Evolutionary conservation across 805 yeast species (phyloP).

Genomic region (Clavispora carvajalis): DNA sequence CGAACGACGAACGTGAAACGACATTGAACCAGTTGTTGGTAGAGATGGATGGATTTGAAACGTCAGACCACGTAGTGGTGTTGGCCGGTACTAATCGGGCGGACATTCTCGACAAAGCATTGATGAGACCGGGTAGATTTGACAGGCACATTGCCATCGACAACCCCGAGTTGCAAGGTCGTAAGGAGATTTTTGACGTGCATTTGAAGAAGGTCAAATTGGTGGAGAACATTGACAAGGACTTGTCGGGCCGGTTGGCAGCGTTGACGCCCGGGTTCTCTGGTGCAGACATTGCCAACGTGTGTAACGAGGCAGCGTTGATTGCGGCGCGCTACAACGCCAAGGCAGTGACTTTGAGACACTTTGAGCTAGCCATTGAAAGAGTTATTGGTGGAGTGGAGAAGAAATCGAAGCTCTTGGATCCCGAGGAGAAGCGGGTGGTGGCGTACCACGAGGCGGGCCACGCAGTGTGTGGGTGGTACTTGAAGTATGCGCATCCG

Average conservation of each 20-base stretch:
- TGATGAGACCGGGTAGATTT: slow-evolving; percentile 91
- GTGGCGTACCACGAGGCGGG: slow-evolving; percentile 98
- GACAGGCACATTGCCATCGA: slow-evolving; percentile 86
- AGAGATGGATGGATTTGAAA: slow-evolving; percentile 92
- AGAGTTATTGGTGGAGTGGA: slow-evolving; percentile 94
- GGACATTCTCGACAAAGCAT: slow-evolving; percentile 83
- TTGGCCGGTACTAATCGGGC: slow-evolving; percentile 93
- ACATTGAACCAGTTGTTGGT: slow-evolving; percentile 88
- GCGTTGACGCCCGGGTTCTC: slow-evolving; percentile 93
- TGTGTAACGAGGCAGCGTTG: slow-evolving; percentile 90
- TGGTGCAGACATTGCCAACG: slow-evolving; percentile 95
- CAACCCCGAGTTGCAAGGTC: slow-evolving; percentile 83
- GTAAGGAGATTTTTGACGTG: slow-evolving; percentile 80
- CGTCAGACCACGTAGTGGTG: slow-evolving; percentile 88
- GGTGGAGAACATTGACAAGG: slow-evolving; percentile 43
- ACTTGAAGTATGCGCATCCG: slow-evolving; percentile 81
- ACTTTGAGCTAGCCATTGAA: slow-evolving; percentile 90
- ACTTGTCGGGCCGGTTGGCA: slow-evolving; percentile 74
- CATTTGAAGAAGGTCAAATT: slow-evolving; percentile 62
- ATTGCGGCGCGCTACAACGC: slow-evolving; percentile 82
- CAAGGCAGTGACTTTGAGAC: slow-evolving; percentile 53
- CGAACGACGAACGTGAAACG: slow-evolving; percentile 91
- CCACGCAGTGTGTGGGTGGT: slow-evolving; percentile 96
- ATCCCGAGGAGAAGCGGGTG: slow-evolving; percentile 73
- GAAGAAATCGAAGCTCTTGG: slow-evolving; percentile 71